Evolutionary conservation across 1,284 basidiomycete species (phyloP).

Genomic region (Cryptococcus jaspeensis): DNA sequence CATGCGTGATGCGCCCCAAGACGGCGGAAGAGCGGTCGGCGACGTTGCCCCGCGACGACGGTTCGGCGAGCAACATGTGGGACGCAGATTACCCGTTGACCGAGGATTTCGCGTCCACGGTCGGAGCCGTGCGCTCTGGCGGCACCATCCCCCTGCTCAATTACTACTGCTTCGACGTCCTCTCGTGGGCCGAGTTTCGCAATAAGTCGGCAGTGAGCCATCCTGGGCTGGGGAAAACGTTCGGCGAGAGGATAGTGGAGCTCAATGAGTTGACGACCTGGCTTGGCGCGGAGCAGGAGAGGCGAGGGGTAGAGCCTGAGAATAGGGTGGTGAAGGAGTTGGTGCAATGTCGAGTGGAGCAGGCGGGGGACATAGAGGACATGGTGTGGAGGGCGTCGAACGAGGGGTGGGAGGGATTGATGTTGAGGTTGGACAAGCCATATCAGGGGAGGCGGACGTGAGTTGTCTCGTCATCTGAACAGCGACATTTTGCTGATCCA

Average conservation of each 20-base stretch:
- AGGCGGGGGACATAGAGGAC: constrained; percentile 28
- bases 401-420: constrained; percentile 49
- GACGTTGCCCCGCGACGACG: constrained; percentile 10
- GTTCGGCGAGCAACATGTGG: constrained; percentile 19
- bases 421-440: constrained; percentile 39
- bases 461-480: constrained; percentile 4
- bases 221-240: constrained; percentile 17
- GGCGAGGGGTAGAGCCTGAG: constrained; percentile 2
- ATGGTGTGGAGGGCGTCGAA: constrained; percentile 37
- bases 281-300: constrained; percentile 18
- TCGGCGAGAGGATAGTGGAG: constrained; percentile 26
- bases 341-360: constrained; percentile 28
- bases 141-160: constrained; percentile 27
- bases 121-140: constrained; percentile 33
- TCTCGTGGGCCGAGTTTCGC: constrained; percentile 33
- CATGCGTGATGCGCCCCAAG: constrained; percentile 37
- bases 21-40: constrained; percentile 4
- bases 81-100: constrained; percentile 21
- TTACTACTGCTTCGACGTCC: constrained; percentile 44
- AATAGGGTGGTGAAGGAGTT: constrained; percentile 29
- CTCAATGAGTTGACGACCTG: constrained; percentile 19
- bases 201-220: neutral
- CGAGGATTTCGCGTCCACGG: constrained; percentile 44
- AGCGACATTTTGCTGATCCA: neutral
- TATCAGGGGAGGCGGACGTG: constrained; percentile 45